Evolutionary conservation across 129 eudicot genomes (phyloP).

Genomic region (Chrysanthemum makinoi): DNA sequence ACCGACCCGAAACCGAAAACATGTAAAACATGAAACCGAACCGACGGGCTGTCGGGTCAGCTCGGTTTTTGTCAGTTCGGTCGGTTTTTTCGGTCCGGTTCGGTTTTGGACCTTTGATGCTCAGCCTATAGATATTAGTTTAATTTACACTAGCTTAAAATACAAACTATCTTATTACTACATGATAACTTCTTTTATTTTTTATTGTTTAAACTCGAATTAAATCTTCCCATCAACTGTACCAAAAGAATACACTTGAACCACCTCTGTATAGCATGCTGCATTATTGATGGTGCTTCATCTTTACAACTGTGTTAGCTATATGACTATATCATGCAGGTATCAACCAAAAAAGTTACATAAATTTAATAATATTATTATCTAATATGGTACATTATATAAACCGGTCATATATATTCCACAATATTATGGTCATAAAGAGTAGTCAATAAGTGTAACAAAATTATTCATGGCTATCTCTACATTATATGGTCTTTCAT

Average conservation of each 20-base stretch:
- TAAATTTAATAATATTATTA: constrained; percentile 2
- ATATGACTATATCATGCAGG: constrained; percentile 24
- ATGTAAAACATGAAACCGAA: too few species aligned
- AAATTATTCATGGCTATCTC: constrained; percentile 27
- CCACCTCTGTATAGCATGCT: constrained; percentile 23
- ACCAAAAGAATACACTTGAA: constrained; percentile 27
- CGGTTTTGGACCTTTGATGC: too few species aligned
- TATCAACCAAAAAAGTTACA: constrained; percentile 18
- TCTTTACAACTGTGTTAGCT: constrained; percentile 43
- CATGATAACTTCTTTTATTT: neutral
- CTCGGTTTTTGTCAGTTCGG: too few species aligned
- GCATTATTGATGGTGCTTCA: constrained; percentile 29
- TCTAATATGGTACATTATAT: constrained; percentile 10
- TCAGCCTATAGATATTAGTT: too few species aligned
- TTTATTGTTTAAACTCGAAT: constrained; percentile 1
- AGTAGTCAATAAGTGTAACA: constrained; percentile 20
- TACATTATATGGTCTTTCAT: constrained; percentile 16
- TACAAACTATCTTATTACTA: too few species aligned
- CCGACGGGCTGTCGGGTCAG: too few species aligned
- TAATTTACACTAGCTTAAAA: too few species aligned
- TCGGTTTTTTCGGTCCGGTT: too few species aligned
- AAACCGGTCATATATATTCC: constrained; percentile 12
- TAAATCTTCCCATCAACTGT: constrained; percentile 17
- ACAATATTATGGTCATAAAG: constrained; percentile 9
- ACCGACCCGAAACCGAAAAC: too few species aligned